Evolutionary conservation across 2,329 filamentous ascomycete genomes (phyloP), one percentile per base, ranked within the genome.

Genomic region (Alternaria sp.): DNA sequence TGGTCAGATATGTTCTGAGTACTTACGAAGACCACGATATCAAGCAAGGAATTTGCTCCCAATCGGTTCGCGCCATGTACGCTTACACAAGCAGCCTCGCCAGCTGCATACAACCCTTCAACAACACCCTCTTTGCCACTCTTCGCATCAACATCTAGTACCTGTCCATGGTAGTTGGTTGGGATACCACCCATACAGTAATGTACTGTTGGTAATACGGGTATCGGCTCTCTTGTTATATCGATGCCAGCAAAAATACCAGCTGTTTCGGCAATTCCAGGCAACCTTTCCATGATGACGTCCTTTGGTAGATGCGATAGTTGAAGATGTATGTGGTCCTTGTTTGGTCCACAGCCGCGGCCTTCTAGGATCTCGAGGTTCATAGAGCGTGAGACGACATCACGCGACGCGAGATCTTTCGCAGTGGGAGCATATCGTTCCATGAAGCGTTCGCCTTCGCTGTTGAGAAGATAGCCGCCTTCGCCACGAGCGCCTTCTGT

Each of bases 111-210:
- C 11, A 84, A 68, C 1, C 82, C 83, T 40, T 80, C 74, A 2
- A 85, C 82, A 9, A 79, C 66, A 32, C 74, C 75, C 40, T 84
- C 82, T 9, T 74, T 79, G 0, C 78, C 74, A 25, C 68, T 36
- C 14, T 60, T 63, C 3, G 11, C 38, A 10, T 59, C 52, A 2
- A 84, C 74, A 49, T 80, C 76, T 4, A 85, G 66, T 10, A 84
- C 82, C 60, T 84, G 79, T 18, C 82, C 82, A 43, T 81, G 81
- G 63, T 79, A 84, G 51, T 84, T 84, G 3, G 82, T 85, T 8
- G 82, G 82, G 12, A 84, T 81, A 25, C 82, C 82, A 20, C 82
- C 82, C 83, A 84, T 85, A 62, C 81, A 83, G 63, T 84, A 85
- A 65, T 85, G 83, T 3, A 85, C 83, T 1, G 83, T 85, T 0